Evolutionary conservation across 2,329 filamentous ascomycete species (phyloP).

Genomic region (Ceratocystis diversiconidia): DNA sequence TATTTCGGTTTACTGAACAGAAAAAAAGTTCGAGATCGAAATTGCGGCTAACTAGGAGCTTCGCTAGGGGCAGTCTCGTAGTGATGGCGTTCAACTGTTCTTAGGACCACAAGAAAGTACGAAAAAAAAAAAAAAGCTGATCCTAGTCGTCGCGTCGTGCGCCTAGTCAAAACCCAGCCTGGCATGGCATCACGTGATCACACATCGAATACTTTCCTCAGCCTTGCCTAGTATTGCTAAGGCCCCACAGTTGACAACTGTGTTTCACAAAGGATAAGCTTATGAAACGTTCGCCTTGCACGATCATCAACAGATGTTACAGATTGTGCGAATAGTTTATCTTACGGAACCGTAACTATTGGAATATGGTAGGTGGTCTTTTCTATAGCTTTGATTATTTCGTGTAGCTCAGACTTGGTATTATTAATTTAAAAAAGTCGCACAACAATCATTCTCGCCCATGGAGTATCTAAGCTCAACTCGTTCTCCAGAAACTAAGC

Average conservation of each 20-base stretch:
- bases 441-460: not conserved
- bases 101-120: not conserved
- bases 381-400: too few species aligned
- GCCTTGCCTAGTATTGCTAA: not conserved
- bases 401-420: too few species aligned
- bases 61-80: not conserved
- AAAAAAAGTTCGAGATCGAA: not conserved
- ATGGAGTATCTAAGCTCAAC: slow-evolving; percentile 6
- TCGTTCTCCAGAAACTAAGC: not conserved
- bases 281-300: not conserved
- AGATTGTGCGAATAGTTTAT: not conserved
- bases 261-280: not conserved
- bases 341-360: not conserved
- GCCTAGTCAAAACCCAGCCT: slow-evolving; percentile 8
- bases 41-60: not conserved
- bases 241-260: not conserved
- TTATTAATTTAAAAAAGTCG: not conserved
- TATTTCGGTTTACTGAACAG: too few species aligned
- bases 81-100: not conserved
- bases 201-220: not conserved
- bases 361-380: too few species aligned
- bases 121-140: slow-evolving; percentile 7
- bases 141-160: not conserved
- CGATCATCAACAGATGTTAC: not conserved
- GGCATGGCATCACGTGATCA: not conserved